A percentile compares a stretch with the other conserved stretches of the same genome.
These are phyloP conservation scores for Discostella stelligera DNA, from an alignment of 352 stramenopile species.

Conservation along the genomic window DNA sequence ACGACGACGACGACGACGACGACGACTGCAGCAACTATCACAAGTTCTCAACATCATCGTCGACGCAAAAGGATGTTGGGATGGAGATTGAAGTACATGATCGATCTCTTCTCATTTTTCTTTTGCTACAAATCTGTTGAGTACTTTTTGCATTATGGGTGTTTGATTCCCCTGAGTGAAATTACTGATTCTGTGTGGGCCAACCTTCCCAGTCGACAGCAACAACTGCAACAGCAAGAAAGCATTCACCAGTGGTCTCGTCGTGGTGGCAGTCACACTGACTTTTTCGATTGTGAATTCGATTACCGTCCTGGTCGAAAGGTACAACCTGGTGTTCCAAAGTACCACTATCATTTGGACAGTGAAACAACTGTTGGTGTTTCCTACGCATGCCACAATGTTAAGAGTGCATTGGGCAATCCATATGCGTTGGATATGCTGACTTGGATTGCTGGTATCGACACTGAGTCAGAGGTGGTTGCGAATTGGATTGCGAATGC, in stretches of 20 bases:
- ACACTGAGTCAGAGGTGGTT: background rate
- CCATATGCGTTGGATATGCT: conserved; percentile 26
- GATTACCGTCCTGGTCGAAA: background rate
- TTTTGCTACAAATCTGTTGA: conserved; percentile 30
- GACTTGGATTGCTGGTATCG: conserved; percentile 15
- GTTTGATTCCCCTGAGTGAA: background rate
- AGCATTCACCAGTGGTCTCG: background rate
- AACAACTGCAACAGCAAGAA: background rate
- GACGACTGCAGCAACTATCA: background rate
- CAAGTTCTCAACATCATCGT: background rate
- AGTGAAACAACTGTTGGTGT: background rate
- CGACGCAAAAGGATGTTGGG: conserved; percentile 5
- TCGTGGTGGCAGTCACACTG: background rate
- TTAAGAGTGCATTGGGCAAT: conserved; percentile 10
- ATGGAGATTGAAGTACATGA: conserved; percentile 7
- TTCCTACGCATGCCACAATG: conserved; percentile 16
- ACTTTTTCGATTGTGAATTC: background rate
- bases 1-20: background rate
- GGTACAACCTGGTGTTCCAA: background rate
- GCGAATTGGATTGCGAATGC: conserved; percentile 22
- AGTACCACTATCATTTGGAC: background rate
- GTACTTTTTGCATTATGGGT: conserved; percentile 8
- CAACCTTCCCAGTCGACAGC: conserved; percentile 11
- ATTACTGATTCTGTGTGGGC: conserved; percentile 14
- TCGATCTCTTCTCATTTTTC: conserved; percentile 37